Base-by-base conservation (phyloP, 1,139 yeast species). In the Lodderomyces oxycetoniae region DNA sequence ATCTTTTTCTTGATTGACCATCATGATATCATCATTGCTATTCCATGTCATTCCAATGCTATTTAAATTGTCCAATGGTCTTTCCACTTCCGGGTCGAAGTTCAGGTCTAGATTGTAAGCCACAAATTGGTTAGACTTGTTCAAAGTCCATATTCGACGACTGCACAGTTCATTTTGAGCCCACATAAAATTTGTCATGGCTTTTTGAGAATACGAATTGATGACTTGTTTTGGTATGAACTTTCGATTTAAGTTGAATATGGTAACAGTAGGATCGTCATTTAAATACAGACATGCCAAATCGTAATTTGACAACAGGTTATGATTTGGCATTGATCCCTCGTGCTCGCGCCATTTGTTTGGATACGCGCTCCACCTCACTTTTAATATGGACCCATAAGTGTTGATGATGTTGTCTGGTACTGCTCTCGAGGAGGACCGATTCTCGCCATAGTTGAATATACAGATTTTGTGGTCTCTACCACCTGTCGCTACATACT, bases 401-500 rank as follows among this genome's bases (percentile, higher is more conserved):
- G 95, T 78, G 43, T 74, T 73, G 9, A 91, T 71, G 17, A 80
- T 79, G 43, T 73, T 71, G 24, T 85, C 91, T 0, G 97, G 96
- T 3, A 66, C 49, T n/a, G 60, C 45, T 22, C 63, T 68, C 16
- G 58, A 55, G 10, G 56, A 47, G 5, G 61, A 55, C 13, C 33
- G 38, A 3, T 32, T 19, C 9, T 67, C 72, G 3, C 63, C 56
- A 43, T 61, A 68, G 50, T 83, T 83, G 89, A 95, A 87, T 1
- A 85, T 74, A 44, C 86, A 87, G 28, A 86, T 68, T 44, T 80
- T 81, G 43, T 78, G 85, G 57, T 91, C 99, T 47, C 96, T 68
- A 8, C 98, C 98, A 13, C 97, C 97, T 9, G 96, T 86, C 2
- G 82, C 80, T 12, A 91, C 75, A 48, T 80, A 85, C 44, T 88